Percentiles rank a stretch among this genome's conserved stretches.
These are phyloP conservation scores for Sporopachydermia lactativora DNA, from an alignment of 805 yeast genomes.

Conservation along the genomic window DNA sequence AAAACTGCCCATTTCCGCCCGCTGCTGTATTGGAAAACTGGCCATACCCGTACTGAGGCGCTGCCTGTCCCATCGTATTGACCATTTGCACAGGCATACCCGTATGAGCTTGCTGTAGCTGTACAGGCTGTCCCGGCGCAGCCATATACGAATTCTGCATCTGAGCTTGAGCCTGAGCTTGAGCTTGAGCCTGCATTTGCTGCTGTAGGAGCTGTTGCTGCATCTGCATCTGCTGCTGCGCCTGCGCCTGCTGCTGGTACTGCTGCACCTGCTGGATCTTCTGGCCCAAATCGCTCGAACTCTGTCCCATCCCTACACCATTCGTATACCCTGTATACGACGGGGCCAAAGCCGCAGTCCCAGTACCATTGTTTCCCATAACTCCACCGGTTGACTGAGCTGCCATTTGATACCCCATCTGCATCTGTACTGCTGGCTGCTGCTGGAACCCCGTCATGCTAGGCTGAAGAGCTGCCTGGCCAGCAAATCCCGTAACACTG, in stretches of 20 bases:
- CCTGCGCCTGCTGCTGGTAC: not conserved
- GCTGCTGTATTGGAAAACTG: no score
- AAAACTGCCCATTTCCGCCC: not conserved
- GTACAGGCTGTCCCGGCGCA: no score
- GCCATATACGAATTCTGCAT: no score
- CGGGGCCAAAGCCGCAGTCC: no score
- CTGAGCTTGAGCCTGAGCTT: not conserved
- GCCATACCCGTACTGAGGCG: not conserved
- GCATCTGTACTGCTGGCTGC: not conserved
- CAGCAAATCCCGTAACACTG: not conserved
- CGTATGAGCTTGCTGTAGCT: no score
- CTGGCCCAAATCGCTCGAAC: no score
- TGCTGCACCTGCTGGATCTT: not conserved
- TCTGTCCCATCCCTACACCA: no score
- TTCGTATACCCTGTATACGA: no score
- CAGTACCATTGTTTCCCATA: no score
- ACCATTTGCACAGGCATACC: no score
- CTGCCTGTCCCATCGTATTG: not conserved
- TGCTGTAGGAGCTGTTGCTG: not conserved
- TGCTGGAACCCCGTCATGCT: not conserved
- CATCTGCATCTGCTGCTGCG: not conserved
- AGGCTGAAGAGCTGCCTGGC: not conserved
- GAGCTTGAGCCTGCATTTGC: conserved; percentile 1
- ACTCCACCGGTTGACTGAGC: no score
- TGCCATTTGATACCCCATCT: no score